Percentiles rank a stretch among this genome's conserved stretches.
Conservation (phyloP, 352 stramenopile genomes). For the Pythium rhizo-oryzae region DNA sequence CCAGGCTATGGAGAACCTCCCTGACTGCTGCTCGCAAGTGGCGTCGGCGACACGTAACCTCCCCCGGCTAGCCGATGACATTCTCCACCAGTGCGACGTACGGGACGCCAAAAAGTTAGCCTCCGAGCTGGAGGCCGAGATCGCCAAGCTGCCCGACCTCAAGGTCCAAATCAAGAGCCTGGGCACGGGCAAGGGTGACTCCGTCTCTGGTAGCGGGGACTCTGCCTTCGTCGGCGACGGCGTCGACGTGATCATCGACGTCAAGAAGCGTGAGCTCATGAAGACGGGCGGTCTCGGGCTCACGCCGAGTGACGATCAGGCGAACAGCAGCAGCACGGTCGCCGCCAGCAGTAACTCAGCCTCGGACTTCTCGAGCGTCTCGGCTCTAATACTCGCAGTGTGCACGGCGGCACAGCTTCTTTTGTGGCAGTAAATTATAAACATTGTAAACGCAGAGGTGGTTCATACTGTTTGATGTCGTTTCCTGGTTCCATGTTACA, state of each 20-base stretch:
- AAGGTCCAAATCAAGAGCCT: slow-evolving; percentile 36
- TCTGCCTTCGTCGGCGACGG: not conserved
- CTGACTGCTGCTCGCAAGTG: slow-evolving; percentile 27
- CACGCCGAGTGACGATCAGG: slow-evolving; percentile 8
- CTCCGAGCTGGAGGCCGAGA: slow-evolving; percentile 27
- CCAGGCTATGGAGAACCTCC: slow-evolving; percentile 32
- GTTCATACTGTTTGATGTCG: not conserved
- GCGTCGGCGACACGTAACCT: slow-evolving; percentile 20
- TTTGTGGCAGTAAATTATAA: slow-evolving; percentile 18
- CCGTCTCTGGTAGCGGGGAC: not conserved
- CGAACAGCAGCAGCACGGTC: slow-evolving; percentile 6
- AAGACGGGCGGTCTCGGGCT: slow-evolving; percentile 20
- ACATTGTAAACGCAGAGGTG: not conserved
- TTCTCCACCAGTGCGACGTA: slow-evolving; percentile 35
- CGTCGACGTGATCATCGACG: slow-evolving; percentile 47
- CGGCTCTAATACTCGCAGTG: slow-evolving; percentile 11
- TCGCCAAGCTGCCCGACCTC: slow-evolving; percentile 35
- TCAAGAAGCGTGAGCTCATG: slow-evolving; percentile 51
- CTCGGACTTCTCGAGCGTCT: not conserved
- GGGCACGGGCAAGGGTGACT: not conserved
- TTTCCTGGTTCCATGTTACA: not conserved
- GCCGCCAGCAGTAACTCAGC: slow-evolving; percentile 10
- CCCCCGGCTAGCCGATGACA: slow-evolving; percentile 31
- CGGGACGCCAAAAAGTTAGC: slow-evolving; percentile 27
- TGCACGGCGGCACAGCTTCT: slow-evolving; percentile 10